Evolutionary conservation across 1,284 basidiomycete genomes (phyloP).

Genomic region (Schizopora paradoxa): DNA sequence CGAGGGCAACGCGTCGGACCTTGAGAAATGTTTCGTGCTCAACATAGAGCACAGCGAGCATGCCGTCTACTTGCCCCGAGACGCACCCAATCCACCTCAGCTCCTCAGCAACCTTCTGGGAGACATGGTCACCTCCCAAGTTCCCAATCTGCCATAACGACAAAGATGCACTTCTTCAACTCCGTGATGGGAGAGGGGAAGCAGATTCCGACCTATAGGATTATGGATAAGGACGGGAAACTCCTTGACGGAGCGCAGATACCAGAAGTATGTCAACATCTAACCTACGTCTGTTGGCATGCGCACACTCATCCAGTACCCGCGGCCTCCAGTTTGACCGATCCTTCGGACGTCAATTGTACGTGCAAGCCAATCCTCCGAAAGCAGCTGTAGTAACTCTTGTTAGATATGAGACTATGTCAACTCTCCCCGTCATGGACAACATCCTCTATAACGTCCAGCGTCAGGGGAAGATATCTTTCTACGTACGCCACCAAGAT

Average conservation of each 20-base stretch:
- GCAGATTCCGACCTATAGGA: slow-evolving; percentile 76
- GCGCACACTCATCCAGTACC: neutral
- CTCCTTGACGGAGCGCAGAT: slow-evolving; percentile 66
- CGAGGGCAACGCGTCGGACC: too few species aligned
- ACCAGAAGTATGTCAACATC: slow-evolving; percentile 53
- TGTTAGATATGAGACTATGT: slow-evolving; percentile 74
- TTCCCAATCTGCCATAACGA: slow-evolving; percentile 59
- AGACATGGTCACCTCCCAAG: slow-evolving; percentile 48
- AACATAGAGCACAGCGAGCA: too few species aligned
- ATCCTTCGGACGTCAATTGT: slow-evolving; percentile 68
- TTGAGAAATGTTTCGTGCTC: too few species aligned
- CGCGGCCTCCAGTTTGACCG: slow-evolving; percentile 57
- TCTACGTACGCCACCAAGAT: slow-evolving; percentile 56
- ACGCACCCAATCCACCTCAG: slow-evolving; percentile 13
- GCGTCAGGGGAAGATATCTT: slow-evolving; percentile 90
- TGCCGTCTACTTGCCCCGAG: too few species aligned
- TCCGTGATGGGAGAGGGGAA: slow-evolving; percentile 54
- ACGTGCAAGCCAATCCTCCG: slow-evolving; percentile 22
- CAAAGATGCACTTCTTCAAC: slow-evolving; percentile 72
- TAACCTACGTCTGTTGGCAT: neutral
- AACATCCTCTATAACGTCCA: slow-evolving; percentile 89
- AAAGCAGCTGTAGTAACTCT: neutral
- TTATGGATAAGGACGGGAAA: slow-evolving; percentile 73
- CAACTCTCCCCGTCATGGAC: slow-evolving; percentile 80
- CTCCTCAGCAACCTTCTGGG: slow-evolving; percentile 9